phyloP scores from a whole-genome alignment of 192 early-diverging fungal species.

The Chytriomyces sp. region DNA sequence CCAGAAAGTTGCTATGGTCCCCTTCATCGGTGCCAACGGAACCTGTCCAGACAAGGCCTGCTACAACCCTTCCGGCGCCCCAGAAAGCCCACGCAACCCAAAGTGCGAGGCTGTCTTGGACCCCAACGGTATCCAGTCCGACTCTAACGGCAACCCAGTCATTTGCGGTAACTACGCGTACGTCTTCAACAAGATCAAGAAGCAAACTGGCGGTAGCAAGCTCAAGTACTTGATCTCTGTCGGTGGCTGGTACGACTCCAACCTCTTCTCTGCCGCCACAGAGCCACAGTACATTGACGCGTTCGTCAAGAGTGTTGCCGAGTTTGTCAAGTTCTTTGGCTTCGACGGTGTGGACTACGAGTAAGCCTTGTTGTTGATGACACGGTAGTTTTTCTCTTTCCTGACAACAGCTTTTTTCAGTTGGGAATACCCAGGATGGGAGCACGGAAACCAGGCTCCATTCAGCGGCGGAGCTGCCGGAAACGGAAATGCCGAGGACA shows the following conservation, averaged over 20 bases:
- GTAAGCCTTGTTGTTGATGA: not conserved
- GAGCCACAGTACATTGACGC: conserved; percentile 30
- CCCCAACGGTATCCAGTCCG: conserved; percentile 15
- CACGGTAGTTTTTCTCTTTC: not conserved
- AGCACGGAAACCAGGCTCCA: conserved; percentile 41
- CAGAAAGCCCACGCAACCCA: conserved; percentile 7
- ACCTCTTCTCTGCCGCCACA: conserved; percentile 39
- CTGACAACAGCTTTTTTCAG: not conserved
- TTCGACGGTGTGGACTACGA: conserved; percentile 51
- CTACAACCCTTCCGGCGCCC: conserved; percentile 17
- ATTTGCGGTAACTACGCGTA: conserved; percentile 31
- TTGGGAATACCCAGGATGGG: conserved; percentile 49
- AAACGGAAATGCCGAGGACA: conserved; percentile 33
- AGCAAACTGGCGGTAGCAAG: not conserved
- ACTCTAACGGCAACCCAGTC: conserved; percentile 28
- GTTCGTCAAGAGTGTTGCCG: conserved; percentile 38
- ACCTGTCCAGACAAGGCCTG: conserved; percentile 26
- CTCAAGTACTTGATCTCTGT: conserved; percentile 36
- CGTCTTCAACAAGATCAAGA: conserved; percentile 21
- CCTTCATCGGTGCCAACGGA: conserved; percentile 24
- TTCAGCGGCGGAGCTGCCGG: conserved; percentile 26
- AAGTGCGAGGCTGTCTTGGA: conserved; percentile 27
- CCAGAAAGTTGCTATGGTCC: conserved; percentile 20
- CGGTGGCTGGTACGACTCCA: conserved; percentile 49
- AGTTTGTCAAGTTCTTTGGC: conserved; percentile 33